Base-by-base conservation (phyloP, 306 rosid genomes). In the Rosa lucieae region DNA sequence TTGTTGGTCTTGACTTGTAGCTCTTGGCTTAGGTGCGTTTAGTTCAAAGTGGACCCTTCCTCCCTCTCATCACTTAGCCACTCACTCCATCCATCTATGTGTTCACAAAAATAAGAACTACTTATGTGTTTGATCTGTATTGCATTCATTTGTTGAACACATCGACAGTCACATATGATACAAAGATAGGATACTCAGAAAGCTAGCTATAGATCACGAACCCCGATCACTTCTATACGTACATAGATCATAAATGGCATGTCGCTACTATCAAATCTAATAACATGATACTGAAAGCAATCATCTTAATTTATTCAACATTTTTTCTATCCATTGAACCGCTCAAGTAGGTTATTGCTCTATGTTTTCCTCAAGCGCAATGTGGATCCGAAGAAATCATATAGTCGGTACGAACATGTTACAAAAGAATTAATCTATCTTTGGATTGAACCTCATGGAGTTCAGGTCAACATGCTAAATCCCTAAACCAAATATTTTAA, bases 1-100 rank as follows among this genome's bases (percentile, higher is more conserved):
- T 78, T 78, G 40, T 77, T 39, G 70, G 83, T 66, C 65, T 84
- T 90, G 92, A 90, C 92, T 83, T 83, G 75, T 67, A 26, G 75
- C 81, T 80, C 87, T 84, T 76, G 74, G 67, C 71, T 72, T 85
- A 79, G 82, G 85, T 74, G 68, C 79, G 51, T 73, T 72, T 47
- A 40, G 77, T 73, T 80, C 77, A 84, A 69, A 1, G 77, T 77
- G 79, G 85, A 79, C 82, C 79, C 78, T 79, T 78, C 52, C 6
- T 78, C 77, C 42, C 26, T 35, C 72, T 43, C 48, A 18, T 66
- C 10, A 35, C 82, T 51, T 29, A 13, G 69, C 68, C 61, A 52
- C 65, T 70, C 67, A 81, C 78, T 55, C 67, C 72, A 76, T 53
- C 80, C 44, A 65, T 63, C 44, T 37, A 42, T 52, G 48, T 74